These are phyloP conservation scores for Penicillium chermesinum DNA, from an alignment of 495 filamentous ascomycete species.

Conservation along the genomic window DNA sequence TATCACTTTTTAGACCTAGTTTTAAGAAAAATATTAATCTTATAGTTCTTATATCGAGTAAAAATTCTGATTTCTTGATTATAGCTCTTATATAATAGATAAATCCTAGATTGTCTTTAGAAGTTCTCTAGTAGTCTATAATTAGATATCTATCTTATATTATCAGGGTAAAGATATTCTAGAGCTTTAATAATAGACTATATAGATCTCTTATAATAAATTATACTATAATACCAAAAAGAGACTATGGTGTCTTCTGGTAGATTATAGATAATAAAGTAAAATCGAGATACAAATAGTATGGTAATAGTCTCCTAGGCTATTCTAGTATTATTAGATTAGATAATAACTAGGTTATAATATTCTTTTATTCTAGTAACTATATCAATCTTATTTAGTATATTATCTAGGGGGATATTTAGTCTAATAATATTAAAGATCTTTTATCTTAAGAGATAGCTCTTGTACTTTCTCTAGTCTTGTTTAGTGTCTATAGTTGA, in stretches of 20 bases:
- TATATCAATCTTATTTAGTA: slow-evolving; percentile 13
- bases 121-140: slow-evolving; percentile 9
- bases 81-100: slow-evolving; percentile 11
- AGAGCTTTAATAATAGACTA: slow-evolving; percentile 13
- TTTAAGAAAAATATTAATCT: slow-evolving; percentile 15
- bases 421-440: slow-evolving; percentile 8
- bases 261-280: slow-evolving; percentile 8
- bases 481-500: slow-evolving; percentile 16
- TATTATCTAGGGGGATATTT: slow-evolving; percentile 12
- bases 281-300: slow-evolving; percentile 19
- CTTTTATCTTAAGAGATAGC: slow-evolving; percentile 4
- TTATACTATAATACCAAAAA: slow-evolving; percentile 13
- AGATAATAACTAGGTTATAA: slow-evolving; percentile 15
- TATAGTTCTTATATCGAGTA: slow-evolving; percentile 6
- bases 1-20: slow-evolving; percentile 7
- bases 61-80: slow-evolving; percentile 10
- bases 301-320: slow-evolving; percentile 12
- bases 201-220: slow-evolving; percentile 16
- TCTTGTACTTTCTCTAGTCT: slow-evolving; percentile 14
- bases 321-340: slow-evolving; percentile 12
- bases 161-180: slow-evolving; percentile 8
- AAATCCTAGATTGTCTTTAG: slow-evolving; percentile 10
- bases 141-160: slow-evolving; percentile 13
- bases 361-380: slow-evolving; percentile 18
- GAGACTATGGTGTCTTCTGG: slow-evolving; percentile 4